Evolutionary conservation across 805 yeast species (phyloP), one percentile per base, ranked within the genome.

Genomic region (Saccharomycopsis olivae): DNA sequence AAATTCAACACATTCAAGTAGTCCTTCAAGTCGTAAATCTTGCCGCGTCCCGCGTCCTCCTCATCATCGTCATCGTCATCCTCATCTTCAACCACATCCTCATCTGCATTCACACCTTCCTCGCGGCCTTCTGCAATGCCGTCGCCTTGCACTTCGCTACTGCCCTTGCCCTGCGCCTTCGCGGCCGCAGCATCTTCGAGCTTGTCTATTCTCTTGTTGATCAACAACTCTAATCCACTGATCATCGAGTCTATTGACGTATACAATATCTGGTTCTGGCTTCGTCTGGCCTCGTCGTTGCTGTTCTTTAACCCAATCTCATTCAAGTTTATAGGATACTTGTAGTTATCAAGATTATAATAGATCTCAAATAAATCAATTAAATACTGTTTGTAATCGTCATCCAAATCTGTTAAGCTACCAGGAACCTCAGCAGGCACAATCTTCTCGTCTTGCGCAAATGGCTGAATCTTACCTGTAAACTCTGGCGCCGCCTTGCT

Each of bases 1-100:
- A 86, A 71, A 44, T 74, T 76, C 34, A 81, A 51, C 5, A 81
- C 69, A 43, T 67, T 65, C 24, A 69, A 52, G 23, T 66, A 61
- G 40, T 72, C 75, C 37, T 69, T 68, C 27, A 65, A 47, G 36
- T 64, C 67, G 28, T 57, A 52, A 16, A 56, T 54, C 49, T 54
- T 59, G n/a, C n/a, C n/a, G n/a, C n/a, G n/a, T n/a, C n/a, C n/a
- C n/a, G n/a, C n/a, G n/a, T n/a, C n/a, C n/a, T n/a, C n/a, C n/a
- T n/a, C n/a, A n/a, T n/a, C n/a, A n/a, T n/a, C n/a, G n/a, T n/a
- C n/a, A n/a, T n/a, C n/a, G n/a, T n/a, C n/a, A n/a, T n/a, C n/a
- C n/a, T n/a, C n/a, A n/a, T n/a, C n/a, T n/a, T n/a, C n/a, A n/a
- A n/a, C n/a, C n/a, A n/a, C n/a, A n/a, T n/a, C n/a, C n/a, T n/a